phyloP scores from a whole-genome alignment of 352 stramenopile species.

The Globisporangium emineosum region DNA sequence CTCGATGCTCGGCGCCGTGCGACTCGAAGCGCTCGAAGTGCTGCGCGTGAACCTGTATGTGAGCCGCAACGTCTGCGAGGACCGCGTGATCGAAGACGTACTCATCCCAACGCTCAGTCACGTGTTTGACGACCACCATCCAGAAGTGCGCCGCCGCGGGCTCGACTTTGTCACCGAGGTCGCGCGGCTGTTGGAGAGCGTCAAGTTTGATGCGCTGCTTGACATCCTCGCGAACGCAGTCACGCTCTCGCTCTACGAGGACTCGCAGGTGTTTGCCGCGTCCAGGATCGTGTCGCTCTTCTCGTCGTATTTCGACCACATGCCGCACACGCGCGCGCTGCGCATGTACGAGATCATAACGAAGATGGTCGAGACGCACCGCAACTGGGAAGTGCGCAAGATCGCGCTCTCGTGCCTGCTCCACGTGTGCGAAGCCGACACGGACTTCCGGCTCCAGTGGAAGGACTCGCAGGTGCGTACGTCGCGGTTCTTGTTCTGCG shows the following conservation, averaged over 20 bases:
- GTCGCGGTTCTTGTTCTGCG: constrained; percentile 77
- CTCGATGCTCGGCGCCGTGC: constrained; percentile 39
- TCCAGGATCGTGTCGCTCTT: constrained; percentile 71
- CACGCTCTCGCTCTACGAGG: constrained; percentile 53
- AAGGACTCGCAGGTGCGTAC: constrained; percentile 54
- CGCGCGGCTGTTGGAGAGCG: constrained; percentile 68
- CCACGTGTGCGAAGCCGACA: constrained; percentile 63
- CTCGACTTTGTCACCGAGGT: constrained; percentile 71
- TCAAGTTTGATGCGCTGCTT: constrained; percentile 77
- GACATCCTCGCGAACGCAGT: constrained; percentile 77
- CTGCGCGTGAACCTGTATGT: constrained; percentile 69
- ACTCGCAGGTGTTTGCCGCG: constrained; percentile 62
- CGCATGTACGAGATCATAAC: constrained; percentile 84
- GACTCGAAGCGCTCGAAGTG: constrained; percentile 65
- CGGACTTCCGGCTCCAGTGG: constrained; percentile 67
- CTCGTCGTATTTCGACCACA: constrained; percentile 73
- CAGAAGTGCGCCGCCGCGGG: constrained; percentile 48
- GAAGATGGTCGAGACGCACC: constrained; percentile 61
- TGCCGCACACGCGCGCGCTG: constrained; percentile 59
- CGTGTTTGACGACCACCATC: constrained; percentile 70
- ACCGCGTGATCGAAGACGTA: constrained; percentile 84
- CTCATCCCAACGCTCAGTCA: constrained; percentile 61
- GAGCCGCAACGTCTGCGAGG: constrained; percentile 80
- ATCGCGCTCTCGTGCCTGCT: constrained; percentile 66
- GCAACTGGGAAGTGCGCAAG: constrained; percentile 53